Percentiles rank a stretch among this genome's conserved stretches.
These are phyloP conservation scores for Acacia concinna DNA, from an alignment of 331 rosid species.

Conservation along the genomic window DNA sequence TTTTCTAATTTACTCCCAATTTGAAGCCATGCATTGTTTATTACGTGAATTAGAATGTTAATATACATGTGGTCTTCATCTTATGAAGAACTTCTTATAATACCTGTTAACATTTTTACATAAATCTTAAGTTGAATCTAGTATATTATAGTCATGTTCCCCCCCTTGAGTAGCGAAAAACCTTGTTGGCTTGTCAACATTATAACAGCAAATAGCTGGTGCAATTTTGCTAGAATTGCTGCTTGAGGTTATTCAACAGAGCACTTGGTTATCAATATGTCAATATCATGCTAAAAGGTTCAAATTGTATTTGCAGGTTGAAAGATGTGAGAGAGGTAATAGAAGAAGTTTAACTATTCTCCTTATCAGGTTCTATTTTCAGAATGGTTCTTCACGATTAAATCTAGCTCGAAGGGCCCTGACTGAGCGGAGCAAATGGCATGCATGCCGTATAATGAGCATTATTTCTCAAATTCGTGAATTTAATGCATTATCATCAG, in stretches of 20 bases:
- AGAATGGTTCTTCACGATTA: constrained; percentile 80
- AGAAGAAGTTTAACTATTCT: constrained; percentile 63
- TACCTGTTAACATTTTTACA: neutral
- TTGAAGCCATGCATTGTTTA: neutral
- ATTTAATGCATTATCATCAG: constrained; percentile 91
- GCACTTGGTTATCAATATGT: neutral
- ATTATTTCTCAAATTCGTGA: constrained; percentile 89
- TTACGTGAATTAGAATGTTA: neutral
- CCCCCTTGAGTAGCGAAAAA: constrained; percentile 10
- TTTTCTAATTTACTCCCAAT: neutral
- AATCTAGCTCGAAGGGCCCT: constrained; percentile 88
- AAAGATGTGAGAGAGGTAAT: constrained; percentile 89
- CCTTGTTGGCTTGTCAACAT: constrained; percentile 1
- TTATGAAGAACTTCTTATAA: neutral
- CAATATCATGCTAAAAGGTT: constrained; percentile 41
- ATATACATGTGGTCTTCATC: neutral
- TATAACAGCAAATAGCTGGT: constrained; percentile 2
- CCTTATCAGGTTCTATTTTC: constrained; percentile 75
- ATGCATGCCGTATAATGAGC: constrained; percentile 86
- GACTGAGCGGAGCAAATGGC: constrained; percentile 93
- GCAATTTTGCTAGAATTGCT: neutral
- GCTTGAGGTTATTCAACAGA: constrained; percentile 2
- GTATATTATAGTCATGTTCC: neutral
- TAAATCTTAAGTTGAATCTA: constrained; percentile 1
- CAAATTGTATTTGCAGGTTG: constrained; percentile 72